These are phyloP conservation scores for Gossypium aridum DNA, from an alignment of 441 rosid species.

Conservation along the genomic window DNA sequence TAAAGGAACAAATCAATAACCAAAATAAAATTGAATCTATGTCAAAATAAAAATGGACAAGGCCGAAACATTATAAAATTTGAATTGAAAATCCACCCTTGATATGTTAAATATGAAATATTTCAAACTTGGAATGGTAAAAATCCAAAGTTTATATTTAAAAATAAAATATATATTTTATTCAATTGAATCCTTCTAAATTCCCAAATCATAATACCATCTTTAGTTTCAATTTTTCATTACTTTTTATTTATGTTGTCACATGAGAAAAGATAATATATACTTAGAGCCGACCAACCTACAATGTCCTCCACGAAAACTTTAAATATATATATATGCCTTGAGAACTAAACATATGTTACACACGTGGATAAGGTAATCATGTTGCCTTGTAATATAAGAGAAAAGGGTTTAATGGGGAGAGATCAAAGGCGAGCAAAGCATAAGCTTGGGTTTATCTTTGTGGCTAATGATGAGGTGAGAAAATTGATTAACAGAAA, in stretches of 20 bases:
- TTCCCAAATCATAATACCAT: background rate
- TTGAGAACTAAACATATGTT: too few relatives aligned
- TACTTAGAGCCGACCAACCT: slow-evolving; percentile 1
- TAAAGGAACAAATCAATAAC: too few relatives aligned
- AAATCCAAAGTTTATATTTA: too few relatives aligned
- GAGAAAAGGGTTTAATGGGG: background rate
- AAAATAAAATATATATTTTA: too few relatives aligned
- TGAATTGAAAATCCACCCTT: too few relatives aligned
- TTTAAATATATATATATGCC: too few relatives aligned
- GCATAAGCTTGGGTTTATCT: background rate
- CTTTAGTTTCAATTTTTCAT: background rate
- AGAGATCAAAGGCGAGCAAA: background rate
- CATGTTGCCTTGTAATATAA: slow-evolving; percentile 12
- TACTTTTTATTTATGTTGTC: background rate
- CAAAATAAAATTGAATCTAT: too few relatives aligned
- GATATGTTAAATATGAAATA: too few relatives aligned
- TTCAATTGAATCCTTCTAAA: too few relatives aligned
- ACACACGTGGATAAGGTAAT: background rate
- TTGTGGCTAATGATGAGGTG: slow-evolving; percentile 3
- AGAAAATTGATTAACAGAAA: background rate
- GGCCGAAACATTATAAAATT: too few relatives aligned
- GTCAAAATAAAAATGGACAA: too few relatives aligned
- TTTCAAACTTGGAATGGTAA: too few relatives aligned
- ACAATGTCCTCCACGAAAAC: background rate
- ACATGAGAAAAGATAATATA: background rate